Base-by-base conservation (phyloP, 495 filamentous ascomycete species). In the Penicillium samsonianum region DNA sequence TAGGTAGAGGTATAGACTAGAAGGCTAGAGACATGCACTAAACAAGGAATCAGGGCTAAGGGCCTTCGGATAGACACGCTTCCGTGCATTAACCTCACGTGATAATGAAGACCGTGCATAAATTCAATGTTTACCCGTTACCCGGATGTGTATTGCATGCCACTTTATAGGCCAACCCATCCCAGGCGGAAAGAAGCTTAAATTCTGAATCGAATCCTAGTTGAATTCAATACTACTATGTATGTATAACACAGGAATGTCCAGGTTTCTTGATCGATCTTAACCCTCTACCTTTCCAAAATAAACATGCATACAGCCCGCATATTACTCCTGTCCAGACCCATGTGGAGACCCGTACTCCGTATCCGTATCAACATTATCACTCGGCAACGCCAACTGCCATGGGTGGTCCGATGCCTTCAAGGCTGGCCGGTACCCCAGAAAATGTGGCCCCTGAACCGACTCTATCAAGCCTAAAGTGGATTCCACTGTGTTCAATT, bases 1-100 rank as follows among this genome's bases (percentile, higher is more conserved):
- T n/a, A n/a, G n/a, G n/a, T n/a, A n/a, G n/a, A n/a, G n/a, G n/a
- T n/a, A n/a, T n/a, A n/a, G n/a, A 25, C 23, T 25, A 31, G 30
- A 11, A 31, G 8, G 1, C 9, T 28, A 41, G 7, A 26, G 19
- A 23, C 9, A 50, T 17, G 7, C 9, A 23, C 56, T 37, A 6
- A 47, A 60, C 49, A 26, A 38, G 62, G 52, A 25, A 11, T 12
- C 53, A 62, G 65, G 65, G 62, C 48, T 52, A 60, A 67, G 62
- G 62, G 65, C 53, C 22, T 54, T 40, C 65, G 59, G 65, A 60
- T 47, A 56, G 40, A 7, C 16, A n/a, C n/a, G 17, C 9, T 44
- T 45, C 55, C 53, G 53, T 16, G n/a, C 5, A 22, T 3, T 17
- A 10, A 0, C 2, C 5, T 38, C 53, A 55, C 30, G 53, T 53